Base-by-base conservation (phyloP, 78 protist genomes). In the Trichosphaerium sp. region DNA sequence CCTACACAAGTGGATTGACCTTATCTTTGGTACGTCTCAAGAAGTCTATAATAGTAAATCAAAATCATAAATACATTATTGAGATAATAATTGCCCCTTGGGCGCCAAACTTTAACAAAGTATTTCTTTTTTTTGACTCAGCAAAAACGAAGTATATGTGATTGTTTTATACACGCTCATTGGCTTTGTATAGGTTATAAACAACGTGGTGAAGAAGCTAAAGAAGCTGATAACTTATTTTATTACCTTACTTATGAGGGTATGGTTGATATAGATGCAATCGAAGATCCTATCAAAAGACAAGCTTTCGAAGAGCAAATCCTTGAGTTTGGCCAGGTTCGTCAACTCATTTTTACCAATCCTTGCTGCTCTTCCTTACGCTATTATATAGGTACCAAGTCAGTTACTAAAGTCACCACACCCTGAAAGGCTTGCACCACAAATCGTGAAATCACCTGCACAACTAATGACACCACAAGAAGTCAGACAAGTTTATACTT, bases 301-400 rank as follows among this genome's bases (percentile, higher is more conserved):
- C 35, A 28, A 3, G 62, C 85, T 5, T 47, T 75, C 1, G 84
- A 75, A 32, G 40, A 78, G 26, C 94, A 89, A 62, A 86, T 97
- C 67, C 26, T 14, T 57, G 66, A 88, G 54, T 97, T 97, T 39
- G 99, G 99, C 12, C 99, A 97, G 80, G 84, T 91, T 15, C 99
- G n/a, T n/a, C n/a, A n/a, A n/a, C n/a, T n/a, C n/a, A n/a, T n/a
- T n/a, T n/a, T n/a, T n/a, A n/a, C n/a, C n/a, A n/a, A n/a, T n/a
- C 99, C 25, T 11, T 58, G 10, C 97, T 88, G 65, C 80, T 96
- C 26, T 90, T 91, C 69, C 7, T 21, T 47, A 47, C 51, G 51
- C 21, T 47, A 47, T 21, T 47, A 21, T 21, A n/a, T 47, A n/a
- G 51, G 21, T 21, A 47, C 51, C 21, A 21, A 47, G 32, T 47